Evolutionary conservation across 2,329 filamentous ascomycete genomes (phyloP).

Genomic region (Berkeleyomyces basicola): DNA sequence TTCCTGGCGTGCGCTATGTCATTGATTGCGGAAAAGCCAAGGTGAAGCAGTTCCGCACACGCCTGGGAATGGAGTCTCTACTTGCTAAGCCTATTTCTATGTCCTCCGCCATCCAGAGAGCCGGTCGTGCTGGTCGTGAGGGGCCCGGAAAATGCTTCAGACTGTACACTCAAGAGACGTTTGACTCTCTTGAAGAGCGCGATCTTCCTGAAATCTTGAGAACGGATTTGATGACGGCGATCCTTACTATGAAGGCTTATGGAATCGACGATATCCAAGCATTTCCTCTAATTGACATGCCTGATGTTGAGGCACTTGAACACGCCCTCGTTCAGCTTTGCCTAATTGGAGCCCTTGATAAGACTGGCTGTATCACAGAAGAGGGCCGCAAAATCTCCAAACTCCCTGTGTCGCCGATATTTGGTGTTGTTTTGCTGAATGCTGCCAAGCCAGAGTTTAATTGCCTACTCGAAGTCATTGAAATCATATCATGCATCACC

Average conservation of each 20-base stretch:
- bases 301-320: slow-evolving; percentile 59
- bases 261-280: slow-evolving; percentile 65
- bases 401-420: slow-evolving; percentile 65
- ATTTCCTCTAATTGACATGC: slow-evolving; percentile 76
- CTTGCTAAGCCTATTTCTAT: slow-evolving; percentile 82
- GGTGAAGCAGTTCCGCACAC: slow-evolving; percentile 74
- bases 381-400: slow-evolving; percentile 62
- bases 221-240: slow-evolving; percentile 70
- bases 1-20: slow-evolving; percentile 80
- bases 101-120: slow-evolving; percentile 80
- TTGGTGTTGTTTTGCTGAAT: slow-evolving; percentile 69
- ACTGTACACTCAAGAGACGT: slow-evolving; percentile 70
- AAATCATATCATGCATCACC: slow-evolving; percentile 55
- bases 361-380: slow-evolving; percentile 55
- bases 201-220: slow-evolving; percentile 81
- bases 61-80: slow-evolving; percentile 77
- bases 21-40: slow-evolving; percentile 91
- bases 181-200: slow-evolving; percentile 49
- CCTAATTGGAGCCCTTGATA: slow-evolving; percentile 57
- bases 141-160: slow-evolving; percentile 78
- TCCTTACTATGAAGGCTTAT: slow-evolving; percentile 85
- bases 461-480: slow-evolving; percentile 69
- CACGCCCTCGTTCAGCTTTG: slow-evolving; percentile 69
- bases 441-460: slow-evolving; percentile 53
- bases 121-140: slow-evolving; percentile 86